These are phyloP conservation scores for Eimeria sp. DNA, from an alignment of 169 alveolate species.

Conservation along the genomic window DNA sequence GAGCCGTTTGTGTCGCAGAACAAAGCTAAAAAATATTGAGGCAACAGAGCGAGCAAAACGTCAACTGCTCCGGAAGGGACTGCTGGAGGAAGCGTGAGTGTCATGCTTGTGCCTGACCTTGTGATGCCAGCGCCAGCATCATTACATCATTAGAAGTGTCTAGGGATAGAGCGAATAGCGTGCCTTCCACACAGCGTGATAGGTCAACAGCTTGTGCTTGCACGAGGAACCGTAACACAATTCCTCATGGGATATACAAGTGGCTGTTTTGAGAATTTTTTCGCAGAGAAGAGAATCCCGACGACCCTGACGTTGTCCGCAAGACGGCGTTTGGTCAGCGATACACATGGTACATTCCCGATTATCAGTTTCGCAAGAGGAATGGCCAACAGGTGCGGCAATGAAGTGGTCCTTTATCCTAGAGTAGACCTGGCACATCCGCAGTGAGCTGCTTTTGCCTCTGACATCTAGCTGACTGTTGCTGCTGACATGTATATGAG, in stretches of 20 bases:
- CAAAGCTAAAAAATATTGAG: constrained; percentile 84
- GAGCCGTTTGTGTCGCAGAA: constrained; percentile 46
- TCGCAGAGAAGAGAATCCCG: constrained; percentile 60
- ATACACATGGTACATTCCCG: constrained; percentile 80
- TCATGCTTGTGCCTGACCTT: neutral
- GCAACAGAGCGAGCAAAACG: constrained; percentile 86
- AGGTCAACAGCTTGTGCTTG: neutral
- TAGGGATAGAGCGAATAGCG: neutral
- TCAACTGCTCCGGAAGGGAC: constrained; percentile 77
- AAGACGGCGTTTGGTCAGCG: constrained; percentile 77
- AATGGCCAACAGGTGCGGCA: constrained; percentile 64
- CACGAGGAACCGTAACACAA: neutral
- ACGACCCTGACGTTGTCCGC: constrained; percentile 79
- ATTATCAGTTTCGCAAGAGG: constrained; percentile 53
- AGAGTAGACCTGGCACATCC: neutral
- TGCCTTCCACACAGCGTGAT: neutral
- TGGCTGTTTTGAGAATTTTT: neutral
- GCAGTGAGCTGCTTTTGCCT: neutral
- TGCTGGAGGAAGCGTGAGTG: constrained; percentile 80
- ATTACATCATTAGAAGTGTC: neutral
- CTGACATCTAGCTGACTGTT: neutral
- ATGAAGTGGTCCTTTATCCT: neutral
- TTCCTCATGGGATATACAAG: neutral
- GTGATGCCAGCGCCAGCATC: neutral
- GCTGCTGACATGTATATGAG: neutral